Evolutionary conservation across 495 filamentous ascomycete species (phyloP).

Genomic region (Podospora tetraspora): DNA sequence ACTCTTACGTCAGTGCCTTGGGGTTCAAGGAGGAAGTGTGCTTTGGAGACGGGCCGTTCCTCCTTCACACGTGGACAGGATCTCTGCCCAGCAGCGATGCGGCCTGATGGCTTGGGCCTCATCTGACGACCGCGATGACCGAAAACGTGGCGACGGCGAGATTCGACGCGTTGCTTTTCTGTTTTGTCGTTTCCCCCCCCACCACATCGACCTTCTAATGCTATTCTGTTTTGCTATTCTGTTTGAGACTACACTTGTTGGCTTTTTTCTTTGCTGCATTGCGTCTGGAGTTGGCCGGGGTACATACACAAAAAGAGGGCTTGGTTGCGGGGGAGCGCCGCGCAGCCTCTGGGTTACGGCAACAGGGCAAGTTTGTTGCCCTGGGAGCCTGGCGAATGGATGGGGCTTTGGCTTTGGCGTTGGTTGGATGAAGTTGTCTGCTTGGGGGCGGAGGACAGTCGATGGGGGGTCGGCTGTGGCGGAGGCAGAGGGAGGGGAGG

Average conservation of each 20-base stretch:
- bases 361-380: not conserved
- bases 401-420: not conserved
- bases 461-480: not conserved
- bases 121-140: constrained; percentile 3
- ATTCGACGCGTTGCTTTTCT: constrained; percentile 11
- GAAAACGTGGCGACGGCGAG: constrained; percentile 27
- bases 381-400: not conserved
- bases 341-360: no score
- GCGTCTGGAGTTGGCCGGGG: constrained; percentile 32
- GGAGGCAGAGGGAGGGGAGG: not conserved
- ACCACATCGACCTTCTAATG: constrained; percentile 9
- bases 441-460: not conserved
- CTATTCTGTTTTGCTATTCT: no score
- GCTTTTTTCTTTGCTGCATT: constrained; percentile 25
- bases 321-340: no score
- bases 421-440: not conserved
- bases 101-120: constrained; percentile 1
- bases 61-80: constrained; percentile 24
- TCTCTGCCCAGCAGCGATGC: constrained; percentile 3
- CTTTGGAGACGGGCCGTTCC: constrained; percentile 25
- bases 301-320: constrained; percentile 27
- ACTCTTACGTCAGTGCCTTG: constrained; percentile 30
- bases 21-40: constrained; percentile 43
- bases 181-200: constrained; percentile 5
- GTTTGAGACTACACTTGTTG: constrained; percentile 16